phyloP scores from a whole-genome alignment of 129 eudicot species.

The Centaurea solstitialis region DNA sequence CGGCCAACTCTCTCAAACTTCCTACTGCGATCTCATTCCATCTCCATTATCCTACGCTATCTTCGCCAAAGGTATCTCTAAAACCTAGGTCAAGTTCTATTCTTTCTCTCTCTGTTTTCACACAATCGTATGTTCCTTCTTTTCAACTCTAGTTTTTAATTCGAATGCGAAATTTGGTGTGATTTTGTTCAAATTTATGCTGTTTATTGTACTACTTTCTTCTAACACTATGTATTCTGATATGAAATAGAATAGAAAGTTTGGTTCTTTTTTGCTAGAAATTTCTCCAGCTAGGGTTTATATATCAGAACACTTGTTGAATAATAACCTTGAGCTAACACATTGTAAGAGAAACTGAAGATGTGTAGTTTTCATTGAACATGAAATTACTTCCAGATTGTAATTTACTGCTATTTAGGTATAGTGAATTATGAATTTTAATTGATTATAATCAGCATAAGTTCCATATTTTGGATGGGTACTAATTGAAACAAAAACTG shows the following conservation, averaged over 20 bases:
- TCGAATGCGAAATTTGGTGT: neutral
- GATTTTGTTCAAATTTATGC: conserved; percentile 8
- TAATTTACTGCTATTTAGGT: neutral
- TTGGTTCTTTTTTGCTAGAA: neutral
- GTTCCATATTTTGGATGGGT: neutral
- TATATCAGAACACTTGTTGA: neutral
- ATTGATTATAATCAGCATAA: neutral
- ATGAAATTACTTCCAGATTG: neutral
- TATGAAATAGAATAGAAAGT: neutral
- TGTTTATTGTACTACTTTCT: neutral
- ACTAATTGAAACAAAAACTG: neutral
- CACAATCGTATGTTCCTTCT: neutral
- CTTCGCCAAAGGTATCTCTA: conserved; percentile 14
- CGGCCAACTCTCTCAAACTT: neutral
- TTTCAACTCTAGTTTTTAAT: neutral
- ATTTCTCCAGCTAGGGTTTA: conserved; percentile 7
- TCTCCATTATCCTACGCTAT: neutral
- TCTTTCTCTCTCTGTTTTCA: neutral
- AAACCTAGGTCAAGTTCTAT: conserved; percentile 21
- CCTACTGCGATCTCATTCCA: neutral
- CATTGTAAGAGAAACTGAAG: neutral
- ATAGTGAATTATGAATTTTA: neutral
- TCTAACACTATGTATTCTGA: neutral
- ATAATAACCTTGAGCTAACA: neutral
- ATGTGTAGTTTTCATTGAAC: neutral